Evolutionary conservation across 495 filamentous ascomycete genomes (phyloP), one percentile per base, ranked within the genome.

Genomic region (Neurospora sp.): DNA sequence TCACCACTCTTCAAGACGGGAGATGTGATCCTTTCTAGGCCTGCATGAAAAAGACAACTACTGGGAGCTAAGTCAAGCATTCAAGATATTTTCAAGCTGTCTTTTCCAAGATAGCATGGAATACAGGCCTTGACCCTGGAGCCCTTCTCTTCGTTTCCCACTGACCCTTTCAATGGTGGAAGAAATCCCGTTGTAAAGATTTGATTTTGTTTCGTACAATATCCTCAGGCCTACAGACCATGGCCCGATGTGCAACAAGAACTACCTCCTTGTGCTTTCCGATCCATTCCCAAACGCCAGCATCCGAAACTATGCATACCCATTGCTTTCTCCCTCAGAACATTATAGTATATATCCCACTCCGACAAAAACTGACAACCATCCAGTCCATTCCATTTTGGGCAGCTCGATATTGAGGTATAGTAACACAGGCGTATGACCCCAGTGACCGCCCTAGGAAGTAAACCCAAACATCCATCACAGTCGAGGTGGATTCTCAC

Each of bases 401-500:
- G 8, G n/a, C 0, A 2, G 4, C 44, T 23, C 44, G 11, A 12
- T n/a, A 49, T 6, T 49, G n/a, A 46, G 42, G 40, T 16, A 3
- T 9, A 49, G 46, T 23, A 20, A 10, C 46, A 54, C 2, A 11
- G 11, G 4, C 46, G 20, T 54, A 20, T 54, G 20, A 54, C 20
- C 20, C 46, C 46, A 23, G n/a, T 20, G 46, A 23, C 46, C 10
- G 46, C 1, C 12, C 49, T 23, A 27, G 23, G 12, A 14, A 27
- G 23, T 27, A 12, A 6, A 2, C 6, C 46, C 49, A 23, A 31
- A 31, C 49, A 60, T 23, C 23, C 23, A 4, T 70, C 38, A 74
- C 10, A 74, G 38, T 31, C 72, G 72, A 14, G 72, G 72, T 71
- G 72, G 72, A 39, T 74, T 71, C 35, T 74, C 66, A 4, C 72